phyloP scores from a whole-genome alignment of 495 filamentous ascomycete genomes.

The Jackrogersella multiformis region DNA sequence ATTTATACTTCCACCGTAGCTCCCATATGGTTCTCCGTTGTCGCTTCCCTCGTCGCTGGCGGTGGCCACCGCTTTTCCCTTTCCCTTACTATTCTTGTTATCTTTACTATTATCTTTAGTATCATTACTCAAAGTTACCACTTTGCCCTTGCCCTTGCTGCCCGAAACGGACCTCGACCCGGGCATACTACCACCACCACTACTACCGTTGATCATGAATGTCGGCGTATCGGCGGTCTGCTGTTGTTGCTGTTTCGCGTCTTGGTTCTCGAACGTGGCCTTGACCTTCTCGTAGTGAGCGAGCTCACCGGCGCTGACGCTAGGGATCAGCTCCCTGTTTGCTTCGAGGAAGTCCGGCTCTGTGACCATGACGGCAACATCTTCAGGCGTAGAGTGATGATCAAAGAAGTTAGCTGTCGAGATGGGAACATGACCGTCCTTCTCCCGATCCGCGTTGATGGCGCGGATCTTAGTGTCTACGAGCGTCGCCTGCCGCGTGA shows the following conservation, averaged over 20 bases:
- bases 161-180: constrained; percentile 40
- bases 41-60: constrained; percentile 61
- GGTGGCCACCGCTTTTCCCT: constrained; percentile 51
- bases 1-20: constrained; percentile 39
- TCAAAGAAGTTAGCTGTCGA: constrained; percentile 95
- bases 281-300: constrained; percentile 90
- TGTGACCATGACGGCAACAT: constrained; percentile 84
- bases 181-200: constrained; percentile 25
- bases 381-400: constrained; percentile 81
- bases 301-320: constrained; percentile 91
- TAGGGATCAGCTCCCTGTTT: constrained; percentile 84
- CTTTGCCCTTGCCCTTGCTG: constrained; percentile 66
- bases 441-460: constrained; percentile 60
- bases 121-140: not conserved
- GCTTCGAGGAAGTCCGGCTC: constrained; percentile 88
- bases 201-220: constrained; percentile 28
- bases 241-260: constrained; percentile 49
- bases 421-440: constrained; percentile 52
- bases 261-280: constrained; percentile 73
- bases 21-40: constrained; percentile 18
- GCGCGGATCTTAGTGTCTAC: constrained; percentile 85
- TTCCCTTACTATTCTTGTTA: constrained; percentile 48
- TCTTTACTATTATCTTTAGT: too few relatives aligned
- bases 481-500: constrained; percentile 84
- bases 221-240: constrained; percentile 21